A percentile compares a stretch with the other conserved stretches of the same genome.
These are phyloP conservation scores for Candida multigemmis DNA, from an alignment of 805 yeast genomes.

Conservation along the genomic window DNA sequence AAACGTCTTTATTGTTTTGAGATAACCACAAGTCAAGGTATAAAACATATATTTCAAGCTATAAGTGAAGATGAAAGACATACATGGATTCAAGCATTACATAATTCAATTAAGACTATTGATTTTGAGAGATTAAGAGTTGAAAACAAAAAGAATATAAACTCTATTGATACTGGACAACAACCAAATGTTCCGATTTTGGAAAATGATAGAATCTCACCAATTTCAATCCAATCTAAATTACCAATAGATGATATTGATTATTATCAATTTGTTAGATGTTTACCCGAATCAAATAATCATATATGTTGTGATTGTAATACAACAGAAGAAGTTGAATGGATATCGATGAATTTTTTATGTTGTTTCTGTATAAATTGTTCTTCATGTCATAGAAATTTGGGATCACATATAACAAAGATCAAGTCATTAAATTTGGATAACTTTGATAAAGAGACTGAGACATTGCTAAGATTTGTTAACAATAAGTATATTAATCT, in stretches of 20 bases:
- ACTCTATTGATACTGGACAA: conserved; percentile 4
- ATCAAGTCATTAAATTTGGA: conserved; percentile 75
- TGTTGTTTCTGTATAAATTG: conserved; percentile 76
- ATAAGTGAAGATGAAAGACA: conserved; percentile 57
- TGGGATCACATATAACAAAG: conserved; percentile 77
- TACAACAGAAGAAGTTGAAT: conserved; percentile 55
- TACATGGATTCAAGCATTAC: conserved; percentile 59
- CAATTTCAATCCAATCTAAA: conserved; percentile 20
- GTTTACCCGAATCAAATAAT: conserved; percentile 44
- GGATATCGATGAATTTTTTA: conserved; percentile 75
- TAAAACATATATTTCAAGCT: conserved; percentile 68
- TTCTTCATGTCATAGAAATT: conserved; percentile 77
- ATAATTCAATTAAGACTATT: conserved; percentile 33
- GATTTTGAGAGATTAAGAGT: conserved; percentile 5
- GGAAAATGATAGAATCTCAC: conserved; percentile 12
- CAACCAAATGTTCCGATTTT: conserved; percentile 8
- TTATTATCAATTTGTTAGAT: conserved; percentile 29
- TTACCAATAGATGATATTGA: conserved; percentile 12
- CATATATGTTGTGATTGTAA: conserved; percentile 75
- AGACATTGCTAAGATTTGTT: conserved; percentile 40
- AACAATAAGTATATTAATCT: conserved; percentile 49
- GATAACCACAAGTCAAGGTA: conserved; percentile 58
- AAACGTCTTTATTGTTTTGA: conserved; percentile 60
- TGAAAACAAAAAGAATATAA: conserved; percentile 2
- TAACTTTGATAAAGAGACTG: conserved; percentile 50